A percentile compares a stretch with the other conserved stretches of the same genome.
These are phyloP conservation scores for Pseudofabraea citricarpa DNA, from an alignment of 2,329 filamentous ascomycete genomes.

Conservation along the genomic window DNA sequence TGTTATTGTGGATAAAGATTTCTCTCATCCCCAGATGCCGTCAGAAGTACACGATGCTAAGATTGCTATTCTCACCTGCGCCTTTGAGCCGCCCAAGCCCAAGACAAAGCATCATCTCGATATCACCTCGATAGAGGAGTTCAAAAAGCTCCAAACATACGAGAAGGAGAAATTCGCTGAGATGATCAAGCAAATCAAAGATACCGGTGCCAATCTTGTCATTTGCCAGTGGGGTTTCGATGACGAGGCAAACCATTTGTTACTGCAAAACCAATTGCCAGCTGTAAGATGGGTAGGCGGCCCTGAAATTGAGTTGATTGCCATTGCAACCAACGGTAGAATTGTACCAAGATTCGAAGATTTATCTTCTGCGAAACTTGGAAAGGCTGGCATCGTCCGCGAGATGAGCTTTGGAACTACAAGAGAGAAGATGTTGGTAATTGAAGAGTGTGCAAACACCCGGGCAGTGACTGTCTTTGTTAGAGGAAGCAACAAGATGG, in stretches of 20 bases:
- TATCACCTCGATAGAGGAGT: constrained; percentile 95
- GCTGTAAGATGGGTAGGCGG: constrained; percentile 98
- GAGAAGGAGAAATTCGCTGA: constrained; percentile 95
- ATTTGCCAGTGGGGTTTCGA: constrained; percentile 99
- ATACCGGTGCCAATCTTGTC: constrained; percentile 91
- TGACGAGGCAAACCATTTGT: constrained; percentile 95
- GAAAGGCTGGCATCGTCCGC: constrained; percentile 80
- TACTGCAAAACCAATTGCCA: constrained; percentile 92
- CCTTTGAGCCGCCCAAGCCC: constrained; percentile 97
- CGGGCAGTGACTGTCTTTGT: constrained; percentile 95
- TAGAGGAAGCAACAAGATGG: constrained; percentile 99
- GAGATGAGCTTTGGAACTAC: constrained; percentile 98
- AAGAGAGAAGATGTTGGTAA: constrained; percentile 98
- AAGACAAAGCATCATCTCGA: constrained; percentile 99
- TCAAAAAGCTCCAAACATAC: constrained; percentile 95
- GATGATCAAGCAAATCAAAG: constrained; percentile 99
- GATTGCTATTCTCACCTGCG: constrained; percentile 94
- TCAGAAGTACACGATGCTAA: constrained; percentile 93
- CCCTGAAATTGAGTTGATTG: constrained; percentile 96
- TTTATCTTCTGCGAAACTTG: constrained; percentile 84
- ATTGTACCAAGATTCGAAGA: constrained; percentile 98
- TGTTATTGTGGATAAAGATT: constrained; percentile 99
- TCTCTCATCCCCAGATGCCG: constrained; percentile 99
- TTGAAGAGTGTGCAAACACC: constrained; percentile 98
- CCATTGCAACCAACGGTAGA: constrained; percentile 95